Base-by-base conservation (phyloP, 2,329 filamentous ascomycete species). In the Hymenoscyphus occultus region DNA sequence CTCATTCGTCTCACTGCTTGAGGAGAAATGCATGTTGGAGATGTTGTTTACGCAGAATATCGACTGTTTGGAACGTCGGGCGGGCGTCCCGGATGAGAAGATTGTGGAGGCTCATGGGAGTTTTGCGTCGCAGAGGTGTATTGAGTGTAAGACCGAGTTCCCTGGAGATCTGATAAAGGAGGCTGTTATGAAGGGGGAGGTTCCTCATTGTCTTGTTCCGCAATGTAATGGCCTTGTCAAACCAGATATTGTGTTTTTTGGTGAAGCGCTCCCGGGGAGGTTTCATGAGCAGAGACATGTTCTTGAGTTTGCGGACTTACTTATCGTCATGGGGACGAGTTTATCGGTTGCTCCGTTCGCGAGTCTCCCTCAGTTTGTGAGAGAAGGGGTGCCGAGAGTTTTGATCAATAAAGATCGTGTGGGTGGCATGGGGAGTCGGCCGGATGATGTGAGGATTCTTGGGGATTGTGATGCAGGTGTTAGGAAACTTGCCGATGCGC, bases 31-130 rank as follows among this genome's bases (percentile, higher is more conserved):
- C 3, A 80, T 94, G 51, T 80, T 99, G 31, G 80, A 90, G 70
- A 95, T 93, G 81, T 85, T 95, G 62, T 99, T 98, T 77, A 97
- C 95, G 0, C 95, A 99, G 75, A 99, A 99, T 74, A 98, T 99
- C 71, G 95, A 99, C 79, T 97, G 93, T 73, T 83, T 99, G 13
- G 95, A 99, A 78, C 86, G 93, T 28, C 84, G 86, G 70, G 95
- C 94, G 13, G 95, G 95, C 32, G 88, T 99, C 0, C 91, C 93
- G 0, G 83, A 81, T 0, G 87, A 94, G 1, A 88, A 85, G 77
- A 93, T 99, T 60, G 83, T 99, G 39, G 94, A 98, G 78, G 95
- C 95, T 0, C 95, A 99, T 76, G 95, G 95, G 57, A 97, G 92
- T 76, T 99, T 98, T 76, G 94, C 94, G 28, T 86, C 85, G 0